Percentiles rank a stretch among this genome's conserved stretches.
phyloP scores from a whole-genome alignment of 1,284 basidiomycete species.

The Anthracocystis setariae region DNA sequence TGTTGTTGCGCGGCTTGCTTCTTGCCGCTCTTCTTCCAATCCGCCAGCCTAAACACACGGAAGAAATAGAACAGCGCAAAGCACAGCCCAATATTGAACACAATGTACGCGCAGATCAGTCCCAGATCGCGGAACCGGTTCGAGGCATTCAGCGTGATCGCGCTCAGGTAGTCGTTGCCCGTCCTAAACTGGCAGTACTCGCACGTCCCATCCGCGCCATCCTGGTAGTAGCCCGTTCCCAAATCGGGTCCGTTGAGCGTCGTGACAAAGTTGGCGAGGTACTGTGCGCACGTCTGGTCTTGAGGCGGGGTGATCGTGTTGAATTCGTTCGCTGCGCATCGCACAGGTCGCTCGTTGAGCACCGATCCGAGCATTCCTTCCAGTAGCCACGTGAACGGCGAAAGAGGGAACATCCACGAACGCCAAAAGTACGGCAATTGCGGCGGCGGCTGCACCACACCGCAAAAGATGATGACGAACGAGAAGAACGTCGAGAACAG shows the following conservation, averaged over 20 bases:
- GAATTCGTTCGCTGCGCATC: conserved; percentile 69
- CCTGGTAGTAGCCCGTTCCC: conserved; percentile 50
- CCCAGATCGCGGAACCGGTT: conserved; percentile 57
- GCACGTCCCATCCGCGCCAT: conserved; percentile 67
- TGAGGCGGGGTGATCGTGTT: conserved; percentile 67
- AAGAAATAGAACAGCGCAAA: conserved; percentile 59
- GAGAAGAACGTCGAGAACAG: conserved; percentile 76
- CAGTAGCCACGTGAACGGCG: conserved; percentile 75
- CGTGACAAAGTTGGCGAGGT: conserved; percentile 67
- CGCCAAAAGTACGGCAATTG: conserved; percentile 56
- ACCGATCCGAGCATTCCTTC: conserved; percentile 69
- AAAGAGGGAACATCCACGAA: conserved; percentile 71
- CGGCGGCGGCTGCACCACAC: conserved; percentile 63
- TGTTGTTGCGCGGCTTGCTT: conserved; percentile 6
- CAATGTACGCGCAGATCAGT: conserved; percentile 75
- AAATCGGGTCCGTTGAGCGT: conserved; percentile 30
- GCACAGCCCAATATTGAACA: conserved; percentile 71
- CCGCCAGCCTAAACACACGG: conserved; percentile 45
- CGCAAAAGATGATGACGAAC: conserved; percentile 76
- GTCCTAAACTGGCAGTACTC: conserved; percentile 71
- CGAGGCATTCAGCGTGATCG: conserved; percentile 30
- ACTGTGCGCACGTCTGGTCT: conserved; percentile 69
- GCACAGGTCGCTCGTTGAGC: conserved; percentile 66
- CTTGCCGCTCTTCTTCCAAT: conserved; percentile 19
- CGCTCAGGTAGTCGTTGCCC: conserved; percentile 71